Conservation (phyloP, 179 eudicot species). For the Drosera spatulata region DNA sequence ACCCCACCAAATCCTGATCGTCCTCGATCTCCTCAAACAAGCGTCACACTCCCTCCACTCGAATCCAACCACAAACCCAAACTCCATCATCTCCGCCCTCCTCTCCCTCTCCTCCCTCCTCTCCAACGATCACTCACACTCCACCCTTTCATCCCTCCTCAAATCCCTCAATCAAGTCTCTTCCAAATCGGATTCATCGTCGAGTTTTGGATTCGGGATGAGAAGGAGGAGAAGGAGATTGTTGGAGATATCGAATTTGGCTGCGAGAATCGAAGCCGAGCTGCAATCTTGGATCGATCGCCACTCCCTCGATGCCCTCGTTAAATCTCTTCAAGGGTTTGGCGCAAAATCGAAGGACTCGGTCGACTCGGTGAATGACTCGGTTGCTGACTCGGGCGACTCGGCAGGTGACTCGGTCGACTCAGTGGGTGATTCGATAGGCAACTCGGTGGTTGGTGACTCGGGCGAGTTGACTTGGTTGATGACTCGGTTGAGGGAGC, state of each 20-base stretch:
- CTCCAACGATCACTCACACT: slow-evolving; percentile 42
- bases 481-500: slow-evolving; percentile 21
- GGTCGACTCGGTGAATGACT: too few relatives aligned
- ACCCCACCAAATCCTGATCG: slow-evolving; percentile 33
- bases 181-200: slow-evolving; percentile 46
- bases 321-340: slow-evolving; percentile 16
- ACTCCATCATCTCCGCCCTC: slow-evolving; percentile 47
- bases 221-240: too few relatives aligned
- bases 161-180: slow-evolving; percentile 26
- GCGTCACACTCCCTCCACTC: slow-evolving; percentile 59
- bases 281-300: slow-evolving; percentile 84
- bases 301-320: slow-evolving; percentile 37
- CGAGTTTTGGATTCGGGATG: slow-evolving; percentile 44
- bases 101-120: slow-evolving; percentile 51
- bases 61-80: slow-evolving; percentile 45
- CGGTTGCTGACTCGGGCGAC: too few relatives aligned
- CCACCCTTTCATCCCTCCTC: slow-evolving; percentile 43
- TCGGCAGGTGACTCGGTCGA: too few relatives aligned
- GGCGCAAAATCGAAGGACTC: slow-evolving; percentile 1
- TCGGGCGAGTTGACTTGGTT: slow-evolving; percentile 15
- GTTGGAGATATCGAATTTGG: slow-evolving; percentile 63
- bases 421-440: too few relatives aligned
- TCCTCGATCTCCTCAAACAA: slow-evolving; percentile 59
- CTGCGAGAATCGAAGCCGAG: slow-evolving; percentile 58
- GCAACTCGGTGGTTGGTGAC: too few relatives aligned